phyloP scores from a whole-genome alignment of 805 yeast genomes.

The Wickerhamomyces chaumierensis region DNA sequence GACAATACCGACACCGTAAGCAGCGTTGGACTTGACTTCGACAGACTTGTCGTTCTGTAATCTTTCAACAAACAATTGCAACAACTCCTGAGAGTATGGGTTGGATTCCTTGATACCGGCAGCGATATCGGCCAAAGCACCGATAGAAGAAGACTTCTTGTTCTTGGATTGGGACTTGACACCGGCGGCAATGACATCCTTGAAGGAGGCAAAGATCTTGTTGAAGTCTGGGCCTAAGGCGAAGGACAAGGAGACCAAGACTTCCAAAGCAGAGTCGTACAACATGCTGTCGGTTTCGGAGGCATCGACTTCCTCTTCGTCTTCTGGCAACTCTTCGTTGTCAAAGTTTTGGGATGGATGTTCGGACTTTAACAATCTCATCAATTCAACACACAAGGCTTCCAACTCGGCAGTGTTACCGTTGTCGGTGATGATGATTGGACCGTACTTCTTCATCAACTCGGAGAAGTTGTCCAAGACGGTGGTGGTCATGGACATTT shows the following conservation, averaged over 20 bases:
- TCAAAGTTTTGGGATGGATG: slow-evolving; percentile 79
- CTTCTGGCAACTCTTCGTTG: slow-evolving; percentile 46
- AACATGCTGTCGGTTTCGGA: slow-evolving; percentile 57
- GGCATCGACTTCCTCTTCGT: slow-evolving; percentile 45
- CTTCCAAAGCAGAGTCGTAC: slow-evolving; percentile 79
- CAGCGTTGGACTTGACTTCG: slow-evolving; percentile 90
- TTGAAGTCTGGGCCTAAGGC: slow-evolving; percentile 74
- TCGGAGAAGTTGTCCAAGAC: slow-evolving; percentile 67
- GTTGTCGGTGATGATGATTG: slow-evolving; percentile 52
- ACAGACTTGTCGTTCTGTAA: slow-evolving; percentile 66
- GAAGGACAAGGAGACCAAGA: slow-evolving; percentile 61
- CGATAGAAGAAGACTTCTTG: slow-evolving; percentile 77
- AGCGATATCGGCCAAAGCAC: slow-evolving; percentile 84
- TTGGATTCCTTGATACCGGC: slow-evolving; percentile 57
- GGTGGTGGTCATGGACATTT: slow-evolving; percentile 68
- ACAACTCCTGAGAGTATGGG: slow-evolving; percentile 58
- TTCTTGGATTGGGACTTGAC: slow-evolving; percentile 51
- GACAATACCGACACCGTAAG: slow-evolving; percentile 87
- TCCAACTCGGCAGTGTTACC: slow-evolving; percentile 52
- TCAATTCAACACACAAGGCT: slow-evolving; percentile 55
- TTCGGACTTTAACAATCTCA: slow-evolving; percentile 66
- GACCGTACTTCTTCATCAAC: slow-evolving; percentile 59
- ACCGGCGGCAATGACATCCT: slow-evolving; percentile 46
- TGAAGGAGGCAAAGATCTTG: slow-evolving; percentile 62
- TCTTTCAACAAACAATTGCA: slow-evolving; percentile 57